A percentile compares a stretch with the other conserved stretches of the same genome.
Conservation (phyloP, 768 basidiomycete species). For the Cystofilobasidium bisporidii region DNA sequence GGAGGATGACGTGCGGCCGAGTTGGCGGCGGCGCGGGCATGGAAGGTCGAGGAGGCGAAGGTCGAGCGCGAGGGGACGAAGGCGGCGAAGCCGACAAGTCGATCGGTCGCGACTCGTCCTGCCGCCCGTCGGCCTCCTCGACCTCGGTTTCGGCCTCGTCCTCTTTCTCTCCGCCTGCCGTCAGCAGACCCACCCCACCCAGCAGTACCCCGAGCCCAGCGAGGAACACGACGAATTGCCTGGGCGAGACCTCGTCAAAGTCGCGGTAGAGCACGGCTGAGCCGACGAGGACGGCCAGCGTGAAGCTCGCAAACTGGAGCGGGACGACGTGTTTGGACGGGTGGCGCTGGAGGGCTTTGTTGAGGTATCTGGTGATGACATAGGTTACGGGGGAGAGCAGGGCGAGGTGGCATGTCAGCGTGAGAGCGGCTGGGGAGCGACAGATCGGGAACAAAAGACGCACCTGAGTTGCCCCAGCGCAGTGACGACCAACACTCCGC, state of each 20-base stretch:
- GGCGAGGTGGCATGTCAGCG: too few relatives aligned
- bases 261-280: slow-evolving; percentile 91
- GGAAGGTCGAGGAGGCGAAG: too few relatives aligned
- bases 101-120: too few relatives aligned
- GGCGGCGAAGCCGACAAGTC: not conserved
- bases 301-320: slow-evolving; percentile 22
- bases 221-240: slow-evolving; percentile 51
- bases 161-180: slow-evolving; percentile 34
- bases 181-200: slow-evolving; percentile 76
- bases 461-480: slow-evolving; percentile 25
- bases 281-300: slow-evolving; percentile 60
- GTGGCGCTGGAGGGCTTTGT: slow-evolving; percentile 19
- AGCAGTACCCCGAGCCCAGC: slow-evolving; percentile 87
- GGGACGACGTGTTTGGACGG: slow-evolving; percentile 24
- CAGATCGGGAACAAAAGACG: not conserved
- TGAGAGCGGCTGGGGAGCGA: too few relatives aligned
- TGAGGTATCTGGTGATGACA: slow-evolving; percentile 27
- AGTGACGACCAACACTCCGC: slow-evolving; percentile 10
- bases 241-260: slow-evolving; percentile 62
- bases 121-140: not conserved
- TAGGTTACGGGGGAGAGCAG: too few relatives aligned
- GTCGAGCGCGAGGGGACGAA: too few relatives aligned
- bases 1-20: too few relatives aligned
- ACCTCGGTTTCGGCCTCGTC: not conserved
- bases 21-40: too few relatives aligned